Percentiles rank a stretch among this genome's conserved stretches.
Evolutionary conservation across 371 early-diverging fungal species (phyloP).

Genomic region (Mortierella sp.): DNA sequence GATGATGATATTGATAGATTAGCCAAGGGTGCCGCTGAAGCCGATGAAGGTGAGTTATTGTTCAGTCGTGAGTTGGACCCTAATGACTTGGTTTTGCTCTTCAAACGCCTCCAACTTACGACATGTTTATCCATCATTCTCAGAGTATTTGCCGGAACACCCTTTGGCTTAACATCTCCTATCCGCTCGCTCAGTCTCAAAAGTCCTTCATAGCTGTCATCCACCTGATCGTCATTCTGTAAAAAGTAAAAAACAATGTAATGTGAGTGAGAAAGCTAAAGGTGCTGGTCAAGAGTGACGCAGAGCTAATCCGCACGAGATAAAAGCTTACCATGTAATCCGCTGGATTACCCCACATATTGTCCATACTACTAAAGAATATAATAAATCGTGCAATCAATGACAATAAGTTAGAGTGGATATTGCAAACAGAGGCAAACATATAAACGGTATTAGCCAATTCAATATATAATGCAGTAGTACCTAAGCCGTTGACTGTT

Average conservation of each 20-base stretch:
- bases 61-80: neutral
- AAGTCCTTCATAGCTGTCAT: constrained; percentile 38
- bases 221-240: constrained; percentile 34
- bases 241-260: neutral
- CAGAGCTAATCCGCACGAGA: neutral
- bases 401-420: neutral
- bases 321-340: constrained; percentile 27
- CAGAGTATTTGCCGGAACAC: constrained; percentile 4
- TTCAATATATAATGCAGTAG: neutral
- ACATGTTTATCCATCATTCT: constrained; percentile 18
- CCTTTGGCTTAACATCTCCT: constrained; percentile 25
- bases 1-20: neutral
- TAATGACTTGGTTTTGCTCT: neutral
- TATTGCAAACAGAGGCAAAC: neutral
- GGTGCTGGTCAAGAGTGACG: neutral
- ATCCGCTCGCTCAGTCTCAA: constrained; percentile 29
- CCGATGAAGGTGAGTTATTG: neutral
- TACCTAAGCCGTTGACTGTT: neutral
- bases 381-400: neutral
- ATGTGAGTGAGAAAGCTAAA: neutral
- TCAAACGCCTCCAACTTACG: constrained; percentile 11
- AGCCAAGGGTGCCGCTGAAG: too few species aligned
- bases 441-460: neutral
- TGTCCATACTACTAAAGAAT: neutral
- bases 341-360: constrained; percentile 32